Evolutionary conservation across 2,329 filamentous ascomycete species (phyloP), one percentile per base, ranked within the genome.

Genomic region (Pseudogymnoascus sp.): DNA sequence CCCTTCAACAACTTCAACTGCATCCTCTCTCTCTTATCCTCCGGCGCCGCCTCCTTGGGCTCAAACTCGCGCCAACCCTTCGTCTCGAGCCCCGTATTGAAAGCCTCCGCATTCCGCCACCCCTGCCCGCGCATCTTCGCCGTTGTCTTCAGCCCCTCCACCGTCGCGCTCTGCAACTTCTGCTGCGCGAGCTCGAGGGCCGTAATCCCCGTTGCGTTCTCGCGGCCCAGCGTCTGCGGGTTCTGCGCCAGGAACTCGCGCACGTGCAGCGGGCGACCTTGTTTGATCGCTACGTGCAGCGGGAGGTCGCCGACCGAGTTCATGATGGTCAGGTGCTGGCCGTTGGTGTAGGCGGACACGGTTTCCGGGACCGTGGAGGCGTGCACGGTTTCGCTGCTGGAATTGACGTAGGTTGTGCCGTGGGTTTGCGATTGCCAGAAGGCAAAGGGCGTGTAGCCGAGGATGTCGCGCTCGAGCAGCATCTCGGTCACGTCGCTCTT

Each of bases 191-290:
- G 75, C 69, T 95, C 90, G 28, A 82, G 79, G 0, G 90, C 87
- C 0, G 90, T 95, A 15, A 83, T 81, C 1, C 91, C 91, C 0
- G 89, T 89, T 0, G 89, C 84, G 68, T 93, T 93, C 72, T 95
- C 91, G 21, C 86, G 83, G 68, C 83, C 81, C 4, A 61, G 33
- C 59, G 50, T 57, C 50, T 57, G 26, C 5, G 50, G 28, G 5
- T 57, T 19, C 10, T 33, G 50, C 9, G 17, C 4, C 3, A 57
- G 26, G 50, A 57, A 57, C 50, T 57, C 26, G 26, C 50, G 50
- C 28, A 57, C 50, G 50, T 57, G 50, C 9, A 57, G n/a, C 4
- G 50, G 50, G 10, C 50, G 50, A 28, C 50, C 0, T 91, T 76
- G 31, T 60, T 83, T 79, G 67, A 9, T 82, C 76, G 82, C 79